Evolutionary conservation across 1,284 basidiomycete species (phyloP).

Genomic region (Apiotrichum brassicae): DNA sequence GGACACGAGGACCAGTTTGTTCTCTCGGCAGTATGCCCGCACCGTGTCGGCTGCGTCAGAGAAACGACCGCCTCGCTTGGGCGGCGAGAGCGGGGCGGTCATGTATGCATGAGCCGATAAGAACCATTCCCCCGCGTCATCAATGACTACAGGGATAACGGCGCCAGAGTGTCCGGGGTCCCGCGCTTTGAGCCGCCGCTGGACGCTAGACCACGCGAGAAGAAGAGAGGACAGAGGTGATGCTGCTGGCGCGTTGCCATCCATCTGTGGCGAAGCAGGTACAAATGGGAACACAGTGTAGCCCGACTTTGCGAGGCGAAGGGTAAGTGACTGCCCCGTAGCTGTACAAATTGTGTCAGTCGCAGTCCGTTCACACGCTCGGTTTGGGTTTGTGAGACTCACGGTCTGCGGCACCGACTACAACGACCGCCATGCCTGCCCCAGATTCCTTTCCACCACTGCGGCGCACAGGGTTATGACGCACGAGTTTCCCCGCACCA

Average conservation of each 20-base stretch:
- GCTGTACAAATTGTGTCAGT: slow-evolving; percentile 23
- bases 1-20: slow-evolving; percentile 27
- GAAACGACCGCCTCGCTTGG: slow-evolving; percentile 21
- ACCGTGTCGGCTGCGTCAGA: slow-evolving; percentile 39
- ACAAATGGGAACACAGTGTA: slow-evolving; percentile 43
- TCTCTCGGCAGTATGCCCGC: slow-evolving; percentile 37
- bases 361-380: neutral
- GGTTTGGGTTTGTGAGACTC: too few species aligned
- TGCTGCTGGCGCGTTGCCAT: slow-evolving; percentile 16
- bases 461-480: neutral
- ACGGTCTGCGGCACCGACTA: slow-evolving; percentile 37
- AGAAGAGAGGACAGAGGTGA: slow-evolving; percentile 31
- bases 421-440: slow-evolving; percentile 32
- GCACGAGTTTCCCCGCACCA: slow-evolving; percentile 23
- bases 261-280: slow-evolving; percentile 16
- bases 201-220: slow-evolving; percentile 34
- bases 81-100: slow-evolving; percentile 12
- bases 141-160: slow-evolving; percentile 39
- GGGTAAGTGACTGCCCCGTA: slow-evolving; percentile 34
- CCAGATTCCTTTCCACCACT: slow-evolving; percentile 16
- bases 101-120: slow-evolving; percentile 5
- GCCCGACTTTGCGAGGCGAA: slow-evolving; percentile 38
- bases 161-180: slow-evolving; percentile 31
- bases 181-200: slow-evolving; percentile 31
- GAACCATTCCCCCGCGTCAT: slow-evolving; percentile 24